Percentiles rank a stretch among this genome's conserved stretches.
These are phyloP conservation scores for Leccinum pachyderme DNA, from an alignment of 1,284 basidiomycete genomes.

Conservation along the genomic window DNA sequence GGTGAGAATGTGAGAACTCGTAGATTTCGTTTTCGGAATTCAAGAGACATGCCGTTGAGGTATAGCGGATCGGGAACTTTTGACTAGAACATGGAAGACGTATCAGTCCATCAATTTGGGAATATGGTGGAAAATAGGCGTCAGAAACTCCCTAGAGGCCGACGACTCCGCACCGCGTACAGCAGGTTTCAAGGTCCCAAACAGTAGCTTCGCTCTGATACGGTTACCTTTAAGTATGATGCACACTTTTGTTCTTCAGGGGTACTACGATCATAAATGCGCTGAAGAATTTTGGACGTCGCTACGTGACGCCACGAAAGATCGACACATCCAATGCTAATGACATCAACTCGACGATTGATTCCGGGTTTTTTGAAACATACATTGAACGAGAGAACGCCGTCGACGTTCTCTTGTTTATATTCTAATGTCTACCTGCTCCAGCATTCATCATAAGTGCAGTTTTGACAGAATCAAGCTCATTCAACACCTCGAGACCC, in stretches of 20 bases:
- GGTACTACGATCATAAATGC: constrained; percentile 75
- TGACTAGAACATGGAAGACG: constrained; percentile 48
- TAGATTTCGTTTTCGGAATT: constrained; percentile 71
- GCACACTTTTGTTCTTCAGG: constrained; percentile 82
- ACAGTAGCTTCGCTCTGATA: constrained; percentile 80
- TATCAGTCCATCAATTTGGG: not conserved
- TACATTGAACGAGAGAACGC: too few relatives aligned
- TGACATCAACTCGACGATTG: too few relatives aligned
- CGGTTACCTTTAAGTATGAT: constrained; percentile 86
- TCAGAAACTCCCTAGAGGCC: constrained; percentile 6
- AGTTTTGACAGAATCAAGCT: constrained; percentile 78
- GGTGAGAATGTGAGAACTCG: constrained; percentile 16
- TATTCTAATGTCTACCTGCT: constrained; percentile 26
- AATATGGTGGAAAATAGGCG: constrained; percentile 46
- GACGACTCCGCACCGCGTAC: constrained; percentile 58
- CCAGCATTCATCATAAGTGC: constrained; percentile 84
- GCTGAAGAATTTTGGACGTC: constrained; percentile 69
- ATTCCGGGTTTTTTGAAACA: too few relatives aligned
- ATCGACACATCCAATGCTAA: not conserved
- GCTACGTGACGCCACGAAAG: constrained; percentile 39
- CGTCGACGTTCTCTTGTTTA: not conserved
- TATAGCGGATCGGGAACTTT: constrained; percentile 93
- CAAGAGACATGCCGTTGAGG: constrained; percentile 72
- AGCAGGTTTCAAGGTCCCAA: constrained; percentile 89
- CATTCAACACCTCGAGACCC: constrained; percentile 89